Percentiles rank a stretch among this genome's conserved stretches.
Evolutionary conservation across 139 green algal genomes (phyloP).

Genomic region (Coelastrella sp.): DNA sequence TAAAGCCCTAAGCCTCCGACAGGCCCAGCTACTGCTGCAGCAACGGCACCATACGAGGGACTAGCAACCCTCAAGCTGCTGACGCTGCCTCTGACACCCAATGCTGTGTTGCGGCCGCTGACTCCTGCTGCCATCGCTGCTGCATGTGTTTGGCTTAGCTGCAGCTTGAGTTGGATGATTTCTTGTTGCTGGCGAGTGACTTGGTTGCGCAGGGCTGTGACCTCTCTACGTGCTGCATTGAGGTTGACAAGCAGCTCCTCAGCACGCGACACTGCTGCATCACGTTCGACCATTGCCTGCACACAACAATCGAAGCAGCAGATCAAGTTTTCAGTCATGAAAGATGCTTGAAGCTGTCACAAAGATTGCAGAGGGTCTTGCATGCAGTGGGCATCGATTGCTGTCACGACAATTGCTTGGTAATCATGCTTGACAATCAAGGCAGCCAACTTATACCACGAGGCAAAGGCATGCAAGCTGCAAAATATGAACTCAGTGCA

Average conservation of each 20-base stretch:
- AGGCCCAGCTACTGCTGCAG: neutral
- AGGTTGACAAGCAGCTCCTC: conserved; percentile 9
- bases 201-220: neutral
- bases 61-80: neutral
- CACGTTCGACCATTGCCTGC: conserved; percentile 10
- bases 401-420: no score
- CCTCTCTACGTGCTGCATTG: neutral
- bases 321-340: no score
- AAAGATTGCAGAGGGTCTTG: no score
- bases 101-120: neutral
- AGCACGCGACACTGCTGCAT: neutral
- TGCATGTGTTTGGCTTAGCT: conserved; percentile 3
- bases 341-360: no score
- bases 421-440: no score
- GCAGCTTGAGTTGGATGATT: conserved; percentile 28
- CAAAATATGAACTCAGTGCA: no score
- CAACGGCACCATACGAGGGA: neutral
- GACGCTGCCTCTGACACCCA: neutral
- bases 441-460: no score
- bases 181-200: neutral
- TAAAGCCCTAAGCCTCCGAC: neutral
- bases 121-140: conserved; percentile 8
- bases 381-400: no score
- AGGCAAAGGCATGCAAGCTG: no score
- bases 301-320: neutral